A percentile compares a stretch with the other conserved stretches of the same genome.
These are phyloP conservation scores for Mortierella sp. DNA, from an alignment of 371 early-diverging fungal species.

Conservation along the genomic window DNA sequence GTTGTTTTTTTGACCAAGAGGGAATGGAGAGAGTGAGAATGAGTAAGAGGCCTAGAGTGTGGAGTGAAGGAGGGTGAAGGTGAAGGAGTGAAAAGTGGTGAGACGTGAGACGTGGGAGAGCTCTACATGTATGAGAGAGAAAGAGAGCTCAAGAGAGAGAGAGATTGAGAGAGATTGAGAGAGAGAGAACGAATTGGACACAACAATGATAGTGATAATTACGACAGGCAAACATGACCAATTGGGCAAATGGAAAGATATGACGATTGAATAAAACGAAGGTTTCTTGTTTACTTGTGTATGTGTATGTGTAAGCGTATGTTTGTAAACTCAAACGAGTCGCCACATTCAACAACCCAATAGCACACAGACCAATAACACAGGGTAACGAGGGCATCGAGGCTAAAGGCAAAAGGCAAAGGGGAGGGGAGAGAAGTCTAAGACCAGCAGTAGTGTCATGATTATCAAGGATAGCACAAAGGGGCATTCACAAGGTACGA, in stretches of 20 bases:
- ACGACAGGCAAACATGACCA: not conserved
- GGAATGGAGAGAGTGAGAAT: no score
- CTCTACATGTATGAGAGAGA: not conserved
- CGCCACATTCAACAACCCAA: no score
- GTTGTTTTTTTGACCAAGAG: not conserved
- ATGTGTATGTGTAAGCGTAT: no score
- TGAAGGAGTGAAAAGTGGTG: not conserved
- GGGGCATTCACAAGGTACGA: no score
- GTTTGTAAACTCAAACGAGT: no score
- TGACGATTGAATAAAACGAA: not conserved
- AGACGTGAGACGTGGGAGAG: not conserved
- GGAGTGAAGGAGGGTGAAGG: no score
- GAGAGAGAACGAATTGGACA: not conserved
- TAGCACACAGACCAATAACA: not conserved
- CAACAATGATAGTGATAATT: not conserved
- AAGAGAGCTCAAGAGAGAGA: not conserved
- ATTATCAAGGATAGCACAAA: no score
- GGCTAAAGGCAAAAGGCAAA: not conserved
- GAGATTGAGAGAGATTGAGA: not conserved
- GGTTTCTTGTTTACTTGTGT: not conserved
- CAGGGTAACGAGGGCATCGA: not conserved
- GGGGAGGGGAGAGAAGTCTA: not conserved
- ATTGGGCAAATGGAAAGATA: slow-evolving; percentile 1
- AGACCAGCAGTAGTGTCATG: no score
- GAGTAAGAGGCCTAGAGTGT: no score